Conservation (phyloP, 2,329 filamentous ascomycete genomes). For the Cordyceps fumosorosea region DNA sequence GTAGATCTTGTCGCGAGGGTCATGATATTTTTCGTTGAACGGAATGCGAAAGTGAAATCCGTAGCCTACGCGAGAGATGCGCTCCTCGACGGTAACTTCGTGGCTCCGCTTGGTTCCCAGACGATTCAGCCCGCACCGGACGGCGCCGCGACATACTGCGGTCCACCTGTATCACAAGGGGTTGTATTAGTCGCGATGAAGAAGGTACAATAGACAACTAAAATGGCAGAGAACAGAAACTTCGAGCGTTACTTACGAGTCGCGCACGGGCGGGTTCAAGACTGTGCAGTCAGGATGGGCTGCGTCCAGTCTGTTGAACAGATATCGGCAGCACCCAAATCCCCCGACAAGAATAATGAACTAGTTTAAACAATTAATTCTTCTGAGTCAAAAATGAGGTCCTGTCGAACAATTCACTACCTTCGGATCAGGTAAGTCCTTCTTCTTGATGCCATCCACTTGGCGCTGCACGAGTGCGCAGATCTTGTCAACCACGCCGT, state of each 20-base stretch:
- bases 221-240: background rate
- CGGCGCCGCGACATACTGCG: constrained; percentile 29
- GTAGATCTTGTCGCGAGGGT: too few relatives aligned
- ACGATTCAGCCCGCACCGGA: constrained; percentile 13
- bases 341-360: constrained; percentile 34
- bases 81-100: background rate
- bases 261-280: constrained; percentile 24
- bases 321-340: constrained; percentile 27
- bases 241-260: constrained; percentile 25
- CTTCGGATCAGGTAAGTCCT: background rate
- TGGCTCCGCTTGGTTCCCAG: background rate
- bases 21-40: too few relatives aligned
- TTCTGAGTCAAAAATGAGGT: background rate
- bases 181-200: too few relatives aligned
- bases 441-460: background rate
- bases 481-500: constrained; percentile 18
- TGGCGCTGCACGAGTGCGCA: constrained; percentile 21
- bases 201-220: too few relatives aligned
- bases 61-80: too few relatives aligned
- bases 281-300: constrained; percentile 15
- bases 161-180: constrained; percentile 23
- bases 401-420: background rate
- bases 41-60: too few relatives aligned
- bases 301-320: constrained; percentile 19
- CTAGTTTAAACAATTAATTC: constrained; percentile 17